Evolutionary conservation across 140 eudicot species (phyloP).

Genomic region (Anethum foeniculum): DNA sequence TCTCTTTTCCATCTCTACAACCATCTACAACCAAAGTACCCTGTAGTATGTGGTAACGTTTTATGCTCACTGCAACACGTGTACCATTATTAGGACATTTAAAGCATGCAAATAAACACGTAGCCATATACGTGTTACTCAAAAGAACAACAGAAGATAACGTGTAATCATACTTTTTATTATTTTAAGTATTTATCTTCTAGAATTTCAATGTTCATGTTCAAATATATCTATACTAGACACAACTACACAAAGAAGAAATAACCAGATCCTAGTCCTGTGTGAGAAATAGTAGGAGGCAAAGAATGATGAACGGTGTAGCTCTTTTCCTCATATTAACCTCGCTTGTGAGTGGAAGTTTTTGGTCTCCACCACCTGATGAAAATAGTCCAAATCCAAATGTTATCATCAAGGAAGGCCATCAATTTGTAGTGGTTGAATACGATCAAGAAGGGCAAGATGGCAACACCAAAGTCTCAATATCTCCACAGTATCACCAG

Average conservation of each 20-base stretch:
- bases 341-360: not conserved
- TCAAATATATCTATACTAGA: not conserved
- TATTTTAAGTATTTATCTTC: not conserved
- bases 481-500: conserved; percentile 28
- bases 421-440: conserved; percentile 45
- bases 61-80: not conserved
- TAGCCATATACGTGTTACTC: conserved; percentile 1
- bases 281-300: not conserved
- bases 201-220: too few relatives aligned
- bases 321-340: not conserved
- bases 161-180: not conserved
- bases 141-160: not conserved
- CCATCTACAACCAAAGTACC: too few relatives aligned
- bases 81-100: not conserved
- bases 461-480: conserved; percentile 48
- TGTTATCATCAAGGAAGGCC: conserved; percentile 49
- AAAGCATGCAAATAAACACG: not conserved
- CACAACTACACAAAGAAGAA: not conserved
- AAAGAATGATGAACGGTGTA: conserved; percentile 5
- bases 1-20: too few relatives aligned
- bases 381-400: not conserved
- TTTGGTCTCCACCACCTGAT: not conserved
- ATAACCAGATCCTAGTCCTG: not conserved
- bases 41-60: too few relatives aligned
- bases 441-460: conserved; percentile 35